Base-by-base conservation (phyloP, 1,284 basidiomycete genomes). In the Trichosporon sp. region DNA sequence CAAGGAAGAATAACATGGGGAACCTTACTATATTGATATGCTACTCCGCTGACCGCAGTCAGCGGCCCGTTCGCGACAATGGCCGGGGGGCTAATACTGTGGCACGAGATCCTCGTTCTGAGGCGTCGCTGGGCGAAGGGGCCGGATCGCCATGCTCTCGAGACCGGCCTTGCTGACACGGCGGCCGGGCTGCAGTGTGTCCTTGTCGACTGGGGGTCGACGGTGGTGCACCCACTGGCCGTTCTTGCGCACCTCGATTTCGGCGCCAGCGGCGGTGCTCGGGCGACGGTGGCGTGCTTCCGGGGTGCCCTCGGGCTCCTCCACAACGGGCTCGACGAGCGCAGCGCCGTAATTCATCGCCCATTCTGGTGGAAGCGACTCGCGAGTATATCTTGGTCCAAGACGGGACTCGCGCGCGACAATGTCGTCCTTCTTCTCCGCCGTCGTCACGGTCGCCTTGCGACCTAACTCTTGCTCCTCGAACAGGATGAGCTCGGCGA, bases 401-500 rank as follows among this genome's bases (percentile, higher is more conserved):
- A 85, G 84, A 38, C 77, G 81, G 73, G 87, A 86, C 73, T 69
- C 74, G 38, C 69, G 73, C 6, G 59, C 66, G 19, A 68, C 69
- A 68, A 66, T 65, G 68, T 65, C 70, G 54, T 48, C 68, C 21
- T 37, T 65, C 66, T 32, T 56, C 66, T 77, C 56, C 74, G 56
- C 64, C n/a, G 16, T 66, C 16, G 32, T 61, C 6, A 54, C 56
- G 1, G 63, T 48, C 86, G 90, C 91, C 83, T 93, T 93, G 12
- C 91, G 89, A 11, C 93, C 92, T 6, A 96, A 87, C 79, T 94
- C 92, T 77, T 90, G 88, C 80, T 96, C 92, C 84, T 98, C 96
- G 79, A 94, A 98, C 66, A 90, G 91, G 94, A 98, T 98, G 59
- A 98, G 88, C 84, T 98, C 96, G 12, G 92, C 94, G 40, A 98